Base-by-base conservation (phyloP, 2,329 filamentous ascomycete genomes). In the Fusarium sp. region DNA sequence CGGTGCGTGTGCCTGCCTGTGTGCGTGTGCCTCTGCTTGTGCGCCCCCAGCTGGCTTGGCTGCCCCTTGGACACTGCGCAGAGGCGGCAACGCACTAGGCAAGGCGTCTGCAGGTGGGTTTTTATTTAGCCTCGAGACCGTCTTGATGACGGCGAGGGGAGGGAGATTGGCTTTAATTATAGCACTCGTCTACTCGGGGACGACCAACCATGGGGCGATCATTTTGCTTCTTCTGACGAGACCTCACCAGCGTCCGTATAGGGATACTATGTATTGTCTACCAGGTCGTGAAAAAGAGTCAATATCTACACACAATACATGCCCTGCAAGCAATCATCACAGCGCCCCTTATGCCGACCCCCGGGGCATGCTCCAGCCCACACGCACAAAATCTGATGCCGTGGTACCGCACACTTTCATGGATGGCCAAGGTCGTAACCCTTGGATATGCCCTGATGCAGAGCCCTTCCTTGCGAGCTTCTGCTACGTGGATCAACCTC, bases 401-500 rank as follows among this genome's bases (percentile, higher is more conserved):
- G 66, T 66, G 35, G 38, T 42, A 58, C 38, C 56, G 35, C 47
- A 62, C 38, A 69, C 60, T 18, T 47, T 47, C 42, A 68, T 63
- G 45, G 47, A 36, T 27, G 33, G 56, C 54, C n/a, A 35, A 72
- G 60, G 68, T 72, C 40, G 65, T 54, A 58, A 69, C 61, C 71
- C 61, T 57, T 27, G 33, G 22, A 42, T 40, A 61, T 64, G 60
- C 60, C 57, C 57, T 72, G 33, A 47, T 47, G 33, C 47, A 38
- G 58, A 66, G 50, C 57, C 64, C 52, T 70, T 47, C 57, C 56
- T 36, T 31, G 38, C 42, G 59, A 29, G 71, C 36, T 63, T 25
- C 54, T 66, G 59, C 69, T 60, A 72, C 71, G 56, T 74, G 71
- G 71, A 61, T 56, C 72, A 66, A 67, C 69, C 57, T 56, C 72